Evolutionary conservation across 768 basidiomycete genomes (phyloP), one percentile per base, ranked within the genome.

Genomic region (Lactarius quietus): DNA sequence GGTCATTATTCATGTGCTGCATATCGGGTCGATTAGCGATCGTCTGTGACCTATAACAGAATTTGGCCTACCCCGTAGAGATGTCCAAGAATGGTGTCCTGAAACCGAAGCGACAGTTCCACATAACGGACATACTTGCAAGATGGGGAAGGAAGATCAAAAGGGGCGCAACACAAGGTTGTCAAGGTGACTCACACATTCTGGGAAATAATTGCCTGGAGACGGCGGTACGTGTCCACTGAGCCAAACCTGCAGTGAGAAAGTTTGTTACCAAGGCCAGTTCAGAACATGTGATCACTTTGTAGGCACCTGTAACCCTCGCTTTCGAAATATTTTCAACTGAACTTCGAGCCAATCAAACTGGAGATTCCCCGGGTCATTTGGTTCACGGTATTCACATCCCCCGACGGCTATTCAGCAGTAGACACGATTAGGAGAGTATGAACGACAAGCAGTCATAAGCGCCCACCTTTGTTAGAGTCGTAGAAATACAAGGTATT

Each of bases 401-500:
- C 92, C 92, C 69, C 85, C 83, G 48, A 92, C 90, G 69, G 87
- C 92, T 93, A 64, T 53, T 57, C n/a, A 33, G 2, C n/a, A 33
- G 3, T 20, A 31, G 41, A 57, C 15, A 20, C 48, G 29, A 43
- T 33, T 3, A 43, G 10, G 17, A 36, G 28, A 51, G 23, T 26
- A 4, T 12, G 38, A 26, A 35, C 18, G 3, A 63, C 33, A 38
- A 20, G 17, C 36, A 18, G 18, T 3, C 17, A 31, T 18, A 26
- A 45, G 23, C 33, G 36, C 79, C 64, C 60, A 89, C 92, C 88
- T 79, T 91, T 90, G 75, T 95, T 95, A 17, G 89, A 86, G 73
- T 92, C 90, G 74, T 90, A 95, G 78, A 92, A 95, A 77, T 92
- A 95, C 78, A 95, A 83, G 0, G 93, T 94, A 75, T 95, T 97